A percentile compares a stretch with the other conserved stretches of the same genome.
Conservation (phyloP, 352 stramenopile species). For the Phytopythium helicoides region DNA sequence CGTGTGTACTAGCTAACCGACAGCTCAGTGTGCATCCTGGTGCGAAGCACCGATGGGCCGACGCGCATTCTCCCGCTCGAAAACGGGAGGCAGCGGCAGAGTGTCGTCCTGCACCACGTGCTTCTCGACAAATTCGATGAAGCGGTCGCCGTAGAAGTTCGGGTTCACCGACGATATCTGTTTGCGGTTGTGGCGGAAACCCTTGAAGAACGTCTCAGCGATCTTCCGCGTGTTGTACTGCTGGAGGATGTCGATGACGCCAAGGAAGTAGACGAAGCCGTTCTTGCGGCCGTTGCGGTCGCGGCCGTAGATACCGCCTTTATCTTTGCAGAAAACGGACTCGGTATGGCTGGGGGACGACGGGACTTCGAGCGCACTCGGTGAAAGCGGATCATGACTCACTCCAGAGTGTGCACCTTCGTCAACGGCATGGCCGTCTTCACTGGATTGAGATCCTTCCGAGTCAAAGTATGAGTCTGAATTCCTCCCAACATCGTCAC, state of each 20-base stretch:
- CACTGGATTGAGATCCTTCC: constrained; percentile 41
- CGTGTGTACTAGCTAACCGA: constrained; percentile 5
- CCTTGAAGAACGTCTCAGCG: constrained; percentile 89
- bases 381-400: constrained; percentile 35
- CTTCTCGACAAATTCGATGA: constrained; percentile 89
- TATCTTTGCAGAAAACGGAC: constrained; percentile 73
- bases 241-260: constrained; percentile 94
- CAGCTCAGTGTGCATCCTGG: neutral
- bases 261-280: constrained; percentile 88
- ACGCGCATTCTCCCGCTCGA: neutral
- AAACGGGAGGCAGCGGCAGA: constrained; percentile 15
- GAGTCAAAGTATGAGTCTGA: constrained; percentile 38
- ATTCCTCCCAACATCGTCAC: constrained; percentile 10
- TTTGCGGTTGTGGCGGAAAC: constrained; percentile 77
- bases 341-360: constrained; percentile 43
- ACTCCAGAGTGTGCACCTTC: neutral
- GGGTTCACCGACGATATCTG: constrained; percentile 88
- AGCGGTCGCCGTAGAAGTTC: constrained; percentile 87
- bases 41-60: neutral
- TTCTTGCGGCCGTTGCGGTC: constrained; percentile 64
- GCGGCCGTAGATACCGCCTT: constrained; percentile 68
- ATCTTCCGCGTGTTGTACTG: constrained; percentile 93
- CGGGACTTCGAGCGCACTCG: constrained; percentile 45
- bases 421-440: constrained; percentile 12
- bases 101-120: constrained; percentile 69